Evolutionary conservation across 352 stramenopile species (phyloP).

Genomic region (Globisporangium acanthophoron): DNA sequence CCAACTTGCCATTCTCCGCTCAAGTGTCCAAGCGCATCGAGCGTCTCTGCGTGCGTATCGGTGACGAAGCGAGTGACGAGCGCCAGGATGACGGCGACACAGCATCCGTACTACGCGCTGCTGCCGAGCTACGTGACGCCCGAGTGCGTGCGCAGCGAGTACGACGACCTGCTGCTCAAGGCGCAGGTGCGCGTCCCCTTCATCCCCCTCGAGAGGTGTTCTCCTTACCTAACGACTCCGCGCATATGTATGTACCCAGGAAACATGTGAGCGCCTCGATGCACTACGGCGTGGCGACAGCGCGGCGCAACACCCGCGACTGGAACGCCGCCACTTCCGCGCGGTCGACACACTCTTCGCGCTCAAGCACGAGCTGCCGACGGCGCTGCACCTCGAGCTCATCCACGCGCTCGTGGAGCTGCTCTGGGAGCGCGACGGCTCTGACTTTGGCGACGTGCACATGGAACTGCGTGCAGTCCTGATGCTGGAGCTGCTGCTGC

Average conservation of each 20-base stretch:
- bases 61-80: not conserved
- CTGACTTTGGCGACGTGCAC: conserved; percentile 42
- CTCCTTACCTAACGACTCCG: not conserved
- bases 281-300: conserved; percentile 13
- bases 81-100: conserved; percentile 5
- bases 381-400: conserved; percentile 31
- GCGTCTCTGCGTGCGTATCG: too few species aligned
- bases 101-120: conserved; percentile 55
- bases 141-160: conserved; percentile 30
- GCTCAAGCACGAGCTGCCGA: conserved; percentile 55
- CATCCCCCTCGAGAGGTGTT: not conserved
- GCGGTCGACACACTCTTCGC: conserved; percentile 51
- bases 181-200: conserved; percentile 20
- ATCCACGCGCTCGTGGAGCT: conserved; percentile 42
- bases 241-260: conserved; percentile 10
- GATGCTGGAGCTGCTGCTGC: conserved; percentile 36
- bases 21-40: too few species aligned
- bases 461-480: conserved; percentile 40
- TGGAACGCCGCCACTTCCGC: conserved; percentile 40
- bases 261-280: conserved; percentile 32
- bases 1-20: too few species aligned
- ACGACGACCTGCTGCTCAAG: conserved; percentile 37
- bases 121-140: conserved; percentile 52
- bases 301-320: not conserved
- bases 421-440: conserved; percentile 36